Evolutionary conservation across 2,329 filamentous ascomycete genomes (phyloP).

Genomic region (Talaromyces amestolkiae): DNA sequence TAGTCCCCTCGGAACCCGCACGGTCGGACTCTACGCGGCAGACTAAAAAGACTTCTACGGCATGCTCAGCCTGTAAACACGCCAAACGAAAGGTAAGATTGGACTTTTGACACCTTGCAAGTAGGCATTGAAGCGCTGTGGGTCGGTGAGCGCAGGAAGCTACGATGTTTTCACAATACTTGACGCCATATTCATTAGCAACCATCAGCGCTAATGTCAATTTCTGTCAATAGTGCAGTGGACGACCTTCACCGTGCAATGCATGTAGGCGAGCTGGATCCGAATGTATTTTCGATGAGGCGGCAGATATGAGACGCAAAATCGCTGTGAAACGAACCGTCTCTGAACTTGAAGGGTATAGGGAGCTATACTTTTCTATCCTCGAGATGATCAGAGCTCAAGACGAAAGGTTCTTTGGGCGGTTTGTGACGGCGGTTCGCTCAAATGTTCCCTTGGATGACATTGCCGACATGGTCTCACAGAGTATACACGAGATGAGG

Average conservation of each 20-base stretch:
- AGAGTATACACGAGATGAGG: neutral
- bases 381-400: conserved; percentile 30
- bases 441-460: conserved; percentile 25
- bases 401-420: conserved; percentile 21
- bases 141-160: neutral
- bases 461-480: neutral
- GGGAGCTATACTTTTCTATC: conserved; percentile 31
- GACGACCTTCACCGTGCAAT: conserved; percentile 35
- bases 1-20: conserved; percentile 21
- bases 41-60: conserved; percentile 36
- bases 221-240: conserved; percentile 33
- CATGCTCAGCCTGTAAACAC: conserved; percentile 36
- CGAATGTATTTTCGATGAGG: conserved; percentile 38
- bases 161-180: neutral
- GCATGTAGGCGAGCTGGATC: conserved; percentile 32
- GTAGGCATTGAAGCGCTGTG: neutral
- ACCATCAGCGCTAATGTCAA: neutral
- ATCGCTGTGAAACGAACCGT: conserved; percentile 36
- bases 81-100: conserved; percentile 37
- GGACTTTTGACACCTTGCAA: neutral
- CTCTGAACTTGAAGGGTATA: conserved; percentile 36
- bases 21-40: conserved; percentile 26
- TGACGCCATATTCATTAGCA: neutral
- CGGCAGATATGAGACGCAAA: conserved; percentile 38
- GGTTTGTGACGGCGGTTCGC: conserved; percentile 31